These are phyloP conservation scores for Heterococcus sp. DNA, from an alignment of 108 stramenopile species.

Conservation along the genomic window DNA sequence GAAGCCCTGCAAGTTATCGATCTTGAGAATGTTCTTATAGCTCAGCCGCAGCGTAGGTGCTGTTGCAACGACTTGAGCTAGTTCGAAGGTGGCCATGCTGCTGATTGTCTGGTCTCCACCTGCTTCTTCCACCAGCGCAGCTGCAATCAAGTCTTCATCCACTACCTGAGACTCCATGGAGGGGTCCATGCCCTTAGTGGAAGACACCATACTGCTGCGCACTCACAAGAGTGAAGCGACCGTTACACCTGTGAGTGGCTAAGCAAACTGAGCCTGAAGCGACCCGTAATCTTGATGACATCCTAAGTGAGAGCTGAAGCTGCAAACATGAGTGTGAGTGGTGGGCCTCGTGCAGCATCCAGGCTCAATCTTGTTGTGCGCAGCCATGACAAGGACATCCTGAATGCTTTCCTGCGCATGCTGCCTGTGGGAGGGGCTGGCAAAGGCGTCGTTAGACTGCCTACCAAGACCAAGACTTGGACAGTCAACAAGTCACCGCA, in stretches of 20 bases:
- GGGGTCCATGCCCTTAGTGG: not conserved
- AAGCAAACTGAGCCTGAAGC: too few species aligned
- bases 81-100: constrained; percentile 38
- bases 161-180: constrained; percentile 16
- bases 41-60: constrained; percentile 44
- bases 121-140: constrained; percentile 22
- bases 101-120: constrained; percentile 31
- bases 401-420: too few species aligned
- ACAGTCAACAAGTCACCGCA: not conserved
- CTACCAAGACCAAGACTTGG: not conserved
- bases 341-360: too few species aligned
- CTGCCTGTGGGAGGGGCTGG: too few species aligned
- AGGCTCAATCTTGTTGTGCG: too few species aligned
- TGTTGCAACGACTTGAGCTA: constrained; percentile 6
- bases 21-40: constrained; percentile 58
- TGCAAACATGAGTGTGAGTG: too few species aligned
- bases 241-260: too few species aligned
- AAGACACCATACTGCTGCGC: too few species aligned
- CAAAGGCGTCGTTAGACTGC: not conserved
- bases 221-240: too few species aligned
- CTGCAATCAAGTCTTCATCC: constrained; percentile 37
- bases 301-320: too few species aligned
- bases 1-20: constrained; percentile 64
- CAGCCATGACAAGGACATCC: too few species aligned
- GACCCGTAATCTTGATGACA: too few species aligned